Evolutionary conservation across 176 grass and related monocot genomes (phyloP).

Genomic region (Lolium perenne): DNA sequence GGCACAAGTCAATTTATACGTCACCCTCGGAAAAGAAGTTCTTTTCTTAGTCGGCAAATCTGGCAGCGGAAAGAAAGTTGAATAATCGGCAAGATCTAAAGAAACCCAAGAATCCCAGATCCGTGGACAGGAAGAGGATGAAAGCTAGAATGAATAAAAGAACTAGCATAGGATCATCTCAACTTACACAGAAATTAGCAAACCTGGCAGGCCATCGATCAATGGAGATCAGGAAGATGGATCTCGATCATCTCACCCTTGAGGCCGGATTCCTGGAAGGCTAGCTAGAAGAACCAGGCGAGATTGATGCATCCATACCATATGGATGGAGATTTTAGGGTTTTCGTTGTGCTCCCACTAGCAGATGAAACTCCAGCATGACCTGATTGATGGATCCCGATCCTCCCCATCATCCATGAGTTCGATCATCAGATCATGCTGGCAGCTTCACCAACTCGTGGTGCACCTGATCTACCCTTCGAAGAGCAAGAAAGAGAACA

Average conservation of each 20-base stretch:
- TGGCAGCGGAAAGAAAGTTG: background rate
- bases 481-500: background rate
- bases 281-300: background rate
- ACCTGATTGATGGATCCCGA: constrained; percentile 45
- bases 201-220: background rate
- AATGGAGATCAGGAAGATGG: background rate
- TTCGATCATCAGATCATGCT: constrained; percentile 68
- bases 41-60: background rate
- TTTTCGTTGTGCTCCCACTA: constrained; percentile 60
- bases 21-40: constrained; percentile 7
- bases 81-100: background rate
- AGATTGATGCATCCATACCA: background rate
- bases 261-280: too few relatives aligned
- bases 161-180: background rate
- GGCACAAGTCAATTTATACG: constrained; percentile 1
- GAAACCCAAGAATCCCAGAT: constrained; percentile 2
- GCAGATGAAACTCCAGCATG: constrained; percentile 82
- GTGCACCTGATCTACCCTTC: constrained; percentile 47
- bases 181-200: background rate
- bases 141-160: background rate
- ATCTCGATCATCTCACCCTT: background rate
- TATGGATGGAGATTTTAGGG: constrained; percentile 23
- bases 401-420: background rate
- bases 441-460: constrained; percentile 76
- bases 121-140: background rate